Percentiles rank a stretch among this genome's conserved stretches.
Evolutionary conservation across 805 yeast species (phyloP).

Genomic region (Metschnikowia bowlesiae): DNA sequence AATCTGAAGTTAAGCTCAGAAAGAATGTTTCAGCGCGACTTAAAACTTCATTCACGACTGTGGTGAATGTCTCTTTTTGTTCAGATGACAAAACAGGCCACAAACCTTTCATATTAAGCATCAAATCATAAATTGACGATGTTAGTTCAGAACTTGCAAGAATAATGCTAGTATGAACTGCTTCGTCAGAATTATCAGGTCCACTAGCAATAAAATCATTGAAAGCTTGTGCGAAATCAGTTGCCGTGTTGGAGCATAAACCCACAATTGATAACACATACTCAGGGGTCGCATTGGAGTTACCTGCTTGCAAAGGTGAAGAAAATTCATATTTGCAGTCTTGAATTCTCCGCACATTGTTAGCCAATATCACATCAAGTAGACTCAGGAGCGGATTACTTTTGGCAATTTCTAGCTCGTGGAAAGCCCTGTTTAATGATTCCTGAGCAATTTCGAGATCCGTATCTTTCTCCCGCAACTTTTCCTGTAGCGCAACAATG

Average conservation of each 20-base stretch:
- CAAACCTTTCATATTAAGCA: conserved; percentile 68
- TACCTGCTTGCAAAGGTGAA: conserved; percentile 80
- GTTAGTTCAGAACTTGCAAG: conserved; percentile 61
- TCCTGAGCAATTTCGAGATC: conserved; percentile 77
- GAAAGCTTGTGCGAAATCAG: conserved; percentile 76
- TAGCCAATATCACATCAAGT: conserved; percentile 66
- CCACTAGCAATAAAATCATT: conserved; percentile 76
- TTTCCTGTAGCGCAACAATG: conserved; percentile 34
- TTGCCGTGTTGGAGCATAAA: conserved; percentile 62
- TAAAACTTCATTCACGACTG: conserved; percentile 53
- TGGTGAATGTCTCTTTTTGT: conserved; percentile 49
- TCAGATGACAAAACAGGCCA: conserved; percentile 49
- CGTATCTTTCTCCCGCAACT: conserved; percentile 63
- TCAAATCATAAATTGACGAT: conserved; percentile 54
- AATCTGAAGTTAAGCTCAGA: conserved; percentile 51
- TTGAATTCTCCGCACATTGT: conserved; percentile 70
- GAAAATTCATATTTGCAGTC: conserved; percentile 65
- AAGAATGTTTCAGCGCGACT: conserved; percentile 59
- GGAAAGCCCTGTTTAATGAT: conserved; percentile 68
- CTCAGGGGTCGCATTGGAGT: conserved; percentile 68
- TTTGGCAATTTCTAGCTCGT: conserved; percentile 51
- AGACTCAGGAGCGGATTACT: conserved; percentile 45
- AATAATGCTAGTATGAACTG: conserved; percentile 61
- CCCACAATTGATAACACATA: conserved; percentile 66
- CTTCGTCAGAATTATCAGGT: conserved; percentile 39